Evolutionary conservation across 2,329 filamentous ascomycete genomes (phyloP).

Genomic region (Corynespora cassiicola): DNA sequence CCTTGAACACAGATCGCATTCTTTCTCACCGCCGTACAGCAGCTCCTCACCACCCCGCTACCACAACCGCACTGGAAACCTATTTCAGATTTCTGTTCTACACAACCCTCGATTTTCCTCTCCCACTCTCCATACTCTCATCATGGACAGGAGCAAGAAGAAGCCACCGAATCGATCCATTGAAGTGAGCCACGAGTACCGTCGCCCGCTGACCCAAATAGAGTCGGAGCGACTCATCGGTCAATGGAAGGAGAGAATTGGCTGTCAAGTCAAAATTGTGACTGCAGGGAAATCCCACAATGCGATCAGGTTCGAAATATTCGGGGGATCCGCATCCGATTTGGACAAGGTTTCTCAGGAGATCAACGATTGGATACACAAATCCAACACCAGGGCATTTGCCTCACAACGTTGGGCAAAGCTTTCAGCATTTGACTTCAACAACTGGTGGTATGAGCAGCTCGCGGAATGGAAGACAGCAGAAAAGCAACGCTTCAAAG

Average conservation of each 20-base stretch:
- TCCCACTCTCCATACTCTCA: no score
- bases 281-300: constrained; percentile 1
- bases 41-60: no score
- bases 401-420: constrained; percentile 36
- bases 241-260: constrained; percentile 22
- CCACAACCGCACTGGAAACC: no score
- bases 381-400: constrained; percentile 21
- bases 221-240: constrained; percentile 21
- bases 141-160: no score
- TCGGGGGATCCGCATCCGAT: constrained; percentile 20
- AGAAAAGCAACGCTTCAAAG: constrained; percentile 28
- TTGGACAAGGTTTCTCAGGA: constrained; percentile 23
- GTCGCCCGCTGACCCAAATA: no score
- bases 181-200: neutral
- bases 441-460: constrained; percentile 30
- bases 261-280: constrained; percentile 23
- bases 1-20: no score
- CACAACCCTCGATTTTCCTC: no score
- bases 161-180: neutral
- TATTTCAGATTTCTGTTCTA: no score
- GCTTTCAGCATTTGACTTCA: constrained; percentile 24
- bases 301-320: constrained; percentile 31
- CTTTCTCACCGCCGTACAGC: no score
- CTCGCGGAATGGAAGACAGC: constrained; percentile 20
- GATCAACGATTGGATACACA: constrained; percentile 38